phyloP scores from a whole-genome alignment of 2,329 filamentous ascomycete genomes.

The Talaromyces sp. region DNA sequence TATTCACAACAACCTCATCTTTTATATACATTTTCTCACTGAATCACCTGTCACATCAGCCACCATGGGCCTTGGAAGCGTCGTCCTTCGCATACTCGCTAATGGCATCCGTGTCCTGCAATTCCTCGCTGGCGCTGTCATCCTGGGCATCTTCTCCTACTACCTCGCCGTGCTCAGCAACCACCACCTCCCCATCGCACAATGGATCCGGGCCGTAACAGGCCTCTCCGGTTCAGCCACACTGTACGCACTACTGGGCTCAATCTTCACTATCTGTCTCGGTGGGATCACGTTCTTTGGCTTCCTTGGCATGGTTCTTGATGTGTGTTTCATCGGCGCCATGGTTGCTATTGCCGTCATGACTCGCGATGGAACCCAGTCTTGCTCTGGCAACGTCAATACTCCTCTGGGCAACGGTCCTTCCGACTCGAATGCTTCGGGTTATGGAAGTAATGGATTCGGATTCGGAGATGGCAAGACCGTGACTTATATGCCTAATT shows the following conservation, averaged over 20 bases:
- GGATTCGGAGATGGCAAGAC: constrained; percentile 28
- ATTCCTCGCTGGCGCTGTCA: constrained; percentile 65
- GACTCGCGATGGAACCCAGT: constrained; percentile 62
- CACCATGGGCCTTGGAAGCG: constrained; percentile 56
- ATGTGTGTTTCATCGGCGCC: constrained; percentile 67
- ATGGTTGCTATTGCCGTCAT: constrained; percentile 79
- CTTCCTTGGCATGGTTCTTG: constrained; percentile 66
- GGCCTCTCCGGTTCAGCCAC: constrained; percentile 71
- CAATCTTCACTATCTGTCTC: constrained; percentile 71
- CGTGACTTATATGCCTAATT: constrained; percentile 26
- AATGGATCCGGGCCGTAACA: constrained; percentile 66
- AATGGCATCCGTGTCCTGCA: constrained; percentile 69
- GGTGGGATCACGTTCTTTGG: constrained; percentile 70
- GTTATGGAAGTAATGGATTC: constrained; percentile 45
- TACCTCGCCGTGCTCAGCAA: constrained; percentile 69
- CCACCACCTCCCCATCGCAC: constrained; percentile 59
- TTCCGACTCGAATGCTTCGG: constrained; percentile 45
- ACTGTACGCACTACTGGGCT: constrained; percentile 67
- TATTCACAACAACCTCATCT: neutral
- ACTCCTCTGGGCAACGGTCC: constrained; percentile 66
- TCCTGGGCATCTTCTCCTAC: constrained; percentile 77
- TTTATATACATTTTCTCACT: neutral
- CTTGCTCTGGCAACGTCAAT: constrained; percentile 59
- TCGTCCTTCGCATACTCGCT: constrained; percentile 63
- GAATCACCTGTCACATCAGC: neutral